These are phyloP conservation scores for Tetratostichococcus sp. DNA, from an alignment of 139 green algal species.

Conservation along the genomic window DNA sequence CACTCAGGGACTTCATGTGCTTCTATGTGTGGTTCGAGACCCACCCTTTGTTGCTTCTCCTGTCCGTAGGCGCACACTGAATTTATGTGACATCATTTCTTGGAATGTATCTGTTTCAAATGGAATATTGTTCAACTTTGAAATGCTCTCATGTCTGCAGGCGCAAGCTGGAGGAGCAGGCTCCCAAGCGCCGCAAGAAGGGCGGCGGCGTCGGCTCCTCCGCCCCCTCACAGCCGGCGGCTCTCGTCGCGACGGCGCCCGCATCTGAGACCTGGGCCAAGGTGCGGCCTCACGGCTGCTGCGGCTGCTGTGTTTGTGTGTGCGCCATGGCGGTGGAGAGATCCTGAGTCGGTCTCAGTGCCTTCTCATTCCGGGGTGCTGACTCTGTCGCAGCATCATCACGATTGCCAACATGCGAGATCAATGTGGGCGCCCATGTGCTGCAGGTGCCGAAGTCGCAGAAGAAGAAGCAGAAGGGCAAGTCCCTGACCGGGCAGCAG, in stretches of 20 bases:
- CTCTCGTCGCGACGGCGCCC: background rate
- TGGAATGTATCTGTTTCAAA: background rate
- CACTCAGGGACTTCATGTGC: too few relatives aligned
- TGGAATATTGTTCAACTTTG: background rate
- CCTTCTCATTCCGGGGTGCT: background rate
- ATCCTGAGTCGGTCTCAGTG: too few relatives aligned
- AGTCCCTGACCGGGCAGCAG: background rate
- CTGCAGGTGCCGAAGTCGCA: background rate
- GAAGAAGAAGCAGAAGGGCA: background rate
- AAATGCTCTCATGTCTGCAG: background rate
- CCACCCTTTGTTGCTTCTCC: too few relatives aligned
- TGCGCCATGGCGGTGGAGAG: background rate
- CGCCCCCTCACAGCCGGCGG: background rate
- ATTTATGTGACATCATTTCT: background rate
- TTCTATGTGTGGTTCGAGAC: too few relatives aligned
- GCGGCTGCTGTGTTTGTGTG: background rate
- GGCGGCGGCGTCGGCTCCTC: background rate
- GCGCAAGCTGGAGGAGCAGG: conserved; percentile 40
- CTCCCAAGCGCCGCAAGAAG: conserved; percentile 15
- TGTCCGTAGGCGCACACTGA: too few relatives aligned
- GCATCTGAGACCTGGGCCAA: background rate
- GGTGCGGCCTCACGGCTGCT: background rate
- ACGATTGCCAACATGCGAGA: background rate
- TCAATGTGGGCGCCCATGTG: too few relatives aligned
- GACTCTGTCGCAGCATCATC: background rate